Percentiles rank a stretch among this genome's conserved stretches.
phyloP scores from a whole-genome alignment of 805 yeast species.

The Clavispora carvajalis region DNA sequence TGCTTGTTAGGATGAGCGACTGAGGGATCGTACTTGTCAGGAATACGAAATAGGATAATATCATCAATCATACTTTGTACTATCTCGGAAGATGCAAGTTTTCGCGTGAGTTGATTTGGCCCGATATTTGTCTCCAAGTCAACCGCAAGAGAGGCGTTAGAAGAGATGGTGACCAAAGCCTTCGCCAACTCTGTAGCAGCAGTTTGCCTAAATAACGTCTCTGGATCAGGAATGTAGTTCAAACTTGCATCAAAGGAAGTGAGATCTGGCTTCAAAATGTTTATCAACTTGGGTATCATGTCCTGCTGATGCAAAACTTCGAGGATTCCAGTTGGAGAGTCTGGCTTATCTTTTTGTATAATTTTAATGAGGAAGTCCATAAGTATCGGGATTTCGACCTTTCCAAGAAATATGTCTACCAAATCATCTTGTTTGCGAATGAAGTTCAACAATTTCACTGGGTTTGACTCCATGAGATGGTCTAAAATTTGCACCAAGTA shows the following conservation, averaged over 20 bases:
- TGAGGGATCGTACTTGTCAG: slow-evolving; percentile 1
- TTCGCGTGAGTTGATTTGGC: slow-evolving; percentile 90
- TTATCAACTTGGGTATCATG: slow-evolving; percentile 67
- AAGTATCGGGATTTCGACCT: slow-evolving; percentile 87
- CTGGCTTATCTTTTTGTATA: slow-evolving; percentile 89
- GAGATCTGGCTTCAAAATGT: slow-evolving; percentile 62
- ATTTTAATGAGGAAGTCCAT: slow-evolving; percentile 90
- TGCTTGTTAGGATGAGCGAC: slow-evolving; percentile 54
- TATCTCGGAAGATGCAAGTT: slow-evolving; percentile 72
- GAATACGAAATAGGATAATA: slow-evolving; percentile 49
- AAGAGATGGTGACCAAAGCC: slow-evolving; percentile 89
- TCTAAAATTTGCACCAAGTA: slow-evolving; percentile 64
- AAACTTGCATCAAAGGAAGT: slow-evolving; percentile 40
- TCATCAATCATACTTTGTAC: slow-evolving; percentile 63
- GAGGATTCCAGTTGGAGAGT: slow-evolving; percentile 80
- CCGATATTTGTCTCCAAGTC: slow-evolving; percentile 91
- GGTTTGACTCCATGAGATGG: slow-evolving; percentile 64
- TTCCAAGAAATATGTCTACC: slow-evolving; percentile 76
- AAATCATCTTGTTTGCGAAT: slow-evolving; percentile 62
- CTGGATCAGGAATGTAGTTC: slow-evolving; percentile 22
- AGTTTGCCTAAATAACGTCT: slow-evolving; percentile 56
- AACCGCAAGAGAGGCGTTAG: slow-evolving; percentile 65
- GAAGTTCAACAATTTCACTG: slow-evolving; percentile 62
- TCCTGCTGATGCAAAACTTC: slow-evolving; percentile 68
- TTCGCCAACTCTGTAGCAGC: slow-evolving; percentile 95